Evolutionary conservation across 78 protist genomes (phyloP).

Genomic region (slime mould (Dictyostelium discoideum)): dicty_2.7 NC_007088.5:7240001-7240500

Average conservation of each 20-base stretch:
- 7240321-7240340: conserved; percentile 57
- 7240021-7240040: conserved; percentile 74
- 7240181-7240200: conserved; percentile 53
- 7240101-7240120: not conserved
- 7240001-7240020: conserved; percentile 83
- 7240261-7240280: not conserved
- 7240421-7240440: conserved; percentile 29
- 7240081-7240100: conserved; percentile 17
- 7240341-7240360: conserved; percentile 75
- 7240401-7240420: conserved; percentile 66
- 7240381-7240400: conserved; percentile 50
- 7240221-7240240: not conserved
- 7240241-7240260: not conserved
- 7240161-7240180: conserved; percentile 2
- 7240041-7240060: conserved; percentile 24
- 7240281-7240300: not conserved
- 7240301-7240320: not conserved
- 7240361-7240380: conserved; percentile 37
- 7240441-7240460: conserved; percentile 64
- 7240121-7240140: conserved; percentile 51
- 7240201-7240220: not conserved
- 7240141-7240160: conserved; percentile 26
- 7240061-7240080: conserved; percentile 76
- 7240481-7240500: conserved; percentile 34
- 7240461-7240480: conserved; percentile 42